A percentile compares a stretch with the other conserved stretches of the same genome.
phyloP scores from a whole-genome alignment of 116 monocot species.

The Posidonia oceanica region DNA sequence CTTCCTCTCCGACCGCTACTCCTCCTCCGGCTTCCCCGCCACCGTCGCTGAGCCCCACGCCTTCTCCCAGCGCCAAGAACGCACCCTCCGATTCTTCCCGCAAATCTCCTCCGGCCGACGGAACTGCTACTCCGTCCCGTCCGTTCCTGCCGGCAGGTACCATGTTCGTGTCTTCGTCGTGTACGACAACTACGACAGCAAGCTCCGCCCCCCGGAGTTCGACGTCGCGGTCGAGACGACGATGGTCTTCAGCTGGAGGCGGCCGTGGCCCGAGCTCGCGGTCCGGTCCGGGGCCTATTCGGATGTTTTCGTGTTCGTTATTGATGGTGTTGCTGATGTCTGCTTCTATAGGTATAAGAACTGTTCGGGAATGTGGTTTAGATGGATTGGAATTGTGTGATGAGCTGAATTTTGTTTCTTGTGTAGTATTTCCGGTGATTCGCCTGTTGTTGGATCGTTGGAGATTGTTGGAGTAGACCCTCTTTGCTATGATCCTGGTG shows the following conservation, averaged over 20 bases:
- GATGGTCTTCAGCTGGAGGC: conserved; percentile 63
- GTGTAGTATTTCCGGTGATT: conserved; percentile 25
- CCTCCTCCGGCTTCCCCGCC: conserved; percentile 52
- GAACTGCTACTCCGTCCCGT: conserved; percentile 77
- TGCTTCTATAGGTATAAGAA: conserved; percentile 62
- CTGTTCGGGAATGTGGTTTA: background rate
- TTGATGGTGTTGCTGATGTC: conserved; percentile 37
- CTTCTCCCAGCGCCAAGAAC: conserved; percentile 53
- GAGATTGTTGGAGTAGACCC: conserved; percentile 62
- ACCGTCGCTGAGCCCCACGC: conserved; percentile 63
- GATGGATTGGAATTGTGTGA: too few relatives aligned
- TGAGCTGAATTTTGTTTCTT: background rate
- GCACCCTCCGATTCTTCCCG: conserved; percentile 67
- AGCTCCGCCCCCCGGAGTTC: conserved; percentile 62
- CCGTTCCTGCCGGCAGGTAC: conserved; percentile 39
- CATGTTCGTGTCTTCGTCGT: conserved; percentile 77
- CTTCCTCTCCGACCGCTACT: conserved; percentile 77
- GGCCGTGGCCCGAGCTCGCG: conserved; percentile 66
- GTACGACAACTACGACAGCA: conserved; percentile 93
- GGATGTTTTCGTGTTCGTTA: conserved; percentile 40
- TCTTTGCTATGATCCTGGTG: conserved; percentile 49
- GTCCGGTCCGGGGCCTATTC: conserved; percentile 68
- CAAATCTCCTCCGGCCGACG: conserved; percentile 35
- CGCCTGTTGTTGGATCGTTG: conserved; percentile 77
- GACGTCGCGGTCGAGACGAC: conserved; percentile 78